Percentiles rank a stretch among this genome's conserved stretches.
phyloP scores from a whole-genome alignment of 2,329 filamentous ascomycete genomes.

The Fusarium buxicola region DNA sequence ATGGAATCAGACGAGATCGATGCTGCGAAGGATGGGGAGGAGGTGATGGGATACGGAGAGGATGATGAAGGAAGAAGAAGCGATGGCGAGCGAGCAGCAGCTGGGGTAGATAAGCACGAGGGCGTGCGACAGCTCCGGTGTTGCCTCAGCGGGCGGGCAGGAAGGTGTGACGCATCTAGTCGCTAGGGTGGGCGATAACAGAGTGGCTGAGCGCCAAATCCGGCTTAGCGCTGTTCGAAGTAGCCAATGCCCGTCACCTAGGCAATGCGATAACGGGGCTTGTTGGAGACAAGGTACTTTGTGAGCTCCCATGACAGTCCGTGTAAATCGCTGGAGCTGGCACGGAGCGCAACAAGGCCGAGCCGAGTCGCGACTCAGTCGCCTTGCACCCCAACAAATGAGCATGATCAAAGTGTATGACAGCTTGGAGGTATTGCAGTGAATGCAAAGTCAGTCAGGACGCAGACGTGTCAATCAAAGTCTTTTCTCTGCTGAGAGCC shows the following conservation, averaged over 20 bases:
- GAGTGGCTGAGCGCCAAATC: constrained; percentile 43
- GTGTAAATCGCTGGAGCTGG: constrained; percentile 18
- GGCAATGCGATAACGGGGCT: constrained; percentile 51
- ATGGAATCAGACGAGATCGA: constrained; percentile 42
- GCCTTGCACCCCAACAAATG: constrained; percentile 18
- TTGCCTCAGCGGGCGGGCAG: constrained; percentile 49
- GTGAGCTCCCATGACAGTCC: constrained; percentile 41
- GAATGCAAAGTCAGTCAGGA: not conserved
- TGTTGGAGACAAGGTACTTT: constrained; percentile 38
- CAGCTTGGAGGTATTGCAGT: not conserved
- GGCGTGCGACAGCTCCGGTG: constrained; percentile 48
- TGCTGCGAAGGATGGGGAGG: constrained; percentile 44
- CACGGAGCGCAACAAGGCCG: constrained; percentile 30
- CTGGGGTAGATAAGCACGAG: constrained; percentile 49
- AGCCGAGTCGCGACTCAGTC: constrained; percentile 33
- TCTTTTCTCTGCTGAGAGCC: not conserved
- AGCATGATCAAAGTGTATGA: constrained; percentile 13
- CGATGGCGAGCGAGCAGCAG: constrained; percentile 44
- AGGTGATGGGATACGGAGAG: constrained; percentile 40
- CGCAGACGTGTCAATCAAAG: not conserved
- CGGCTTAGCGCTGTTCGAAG: constrained; percentile 32
- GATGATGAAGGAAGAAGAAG: constrained; percentile 47
- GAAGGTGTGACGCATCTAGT: constrained; percentile 52
- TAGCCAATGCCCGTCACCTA: constrained; percentile 47
- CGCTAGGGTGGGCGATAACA: constrained; percentile 48